A percentile compares a stretch with the other conserved stretches of the same genome.
phyloP scores from a whole-genome alignment of 2,329 filamentous ascomycete genomes.

The Fusarium paranaense region DNA sequence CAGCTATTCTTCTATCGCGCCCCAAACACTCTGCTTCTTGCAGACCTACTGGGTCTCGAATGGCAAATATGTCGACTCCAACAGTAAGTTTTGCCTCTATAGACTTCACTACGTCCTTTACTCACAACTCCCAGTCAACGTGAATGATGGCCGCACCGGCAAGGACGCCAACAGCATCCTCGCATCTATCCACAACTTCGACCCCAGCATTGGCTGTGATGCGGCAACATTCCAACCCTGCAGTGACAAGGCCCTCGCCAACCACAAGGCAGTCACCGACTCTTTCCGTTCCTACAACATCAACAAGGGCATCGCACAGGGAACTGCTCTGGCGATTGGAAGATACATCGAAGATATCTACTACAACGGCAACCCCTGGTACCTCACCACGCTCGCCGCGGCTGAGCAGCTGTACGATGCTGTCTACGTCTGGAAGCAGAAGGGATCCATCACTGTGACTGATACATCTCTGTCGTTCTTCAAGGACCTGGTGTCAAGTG shows the following conservation, averaged over 20 bases:
- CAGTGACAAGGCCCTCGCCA: conserved; percentile 75
- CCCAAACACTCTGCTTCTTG: conserved; percentile 78
- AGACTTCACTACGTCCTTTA: neutral
- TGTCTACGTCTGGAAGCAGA: conserved; percentile 75
- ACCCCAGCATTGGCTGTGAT: conserved; percentile 74
- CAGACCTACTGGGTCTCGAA: conserved; percentile 77
- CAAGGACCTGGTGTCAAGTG: conserved; percentile 67
- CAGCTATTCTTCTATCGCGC: conserved; percentile 73
- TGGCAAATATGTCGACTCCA: conserved; percentile 73
- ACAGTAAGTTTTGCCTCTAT: conserved; percentile 58
- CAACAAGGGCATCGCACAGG: conserved; percentile 73
- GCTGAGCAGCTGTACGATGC: conserved; percentile 86
- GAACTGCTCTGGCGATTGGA: conserved; percentile 71
- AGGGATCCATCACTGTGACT: conserved; percentile 73
- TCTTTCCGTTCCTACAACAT: conserved; percentile 80
- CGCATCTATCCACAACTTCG: conserved; percentile 75
- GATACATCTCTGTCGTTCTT: conserved; percentile 78
- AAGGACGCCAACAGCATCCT: conserved; percentile 80
- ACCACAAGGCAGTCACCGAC: conserved; percentile 81
- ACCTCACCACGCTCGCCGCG: conserved; percentile 79
- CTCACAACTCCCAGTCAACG: conserved; percentile 57
- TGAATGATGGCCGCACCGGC: conserved; percentile 70
- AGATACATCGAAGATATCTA: conserved; percentile 80
- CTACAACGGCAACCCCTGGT: conserved; percentile 85
- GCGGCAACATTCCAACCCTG: conserved; percentile 83